A percentile compares a stretch with the other conserved stretches of the same genome.
Conservation (phyloP, 108 stramenopile species). For the Cyclostephanos tholiformis region DNA sequence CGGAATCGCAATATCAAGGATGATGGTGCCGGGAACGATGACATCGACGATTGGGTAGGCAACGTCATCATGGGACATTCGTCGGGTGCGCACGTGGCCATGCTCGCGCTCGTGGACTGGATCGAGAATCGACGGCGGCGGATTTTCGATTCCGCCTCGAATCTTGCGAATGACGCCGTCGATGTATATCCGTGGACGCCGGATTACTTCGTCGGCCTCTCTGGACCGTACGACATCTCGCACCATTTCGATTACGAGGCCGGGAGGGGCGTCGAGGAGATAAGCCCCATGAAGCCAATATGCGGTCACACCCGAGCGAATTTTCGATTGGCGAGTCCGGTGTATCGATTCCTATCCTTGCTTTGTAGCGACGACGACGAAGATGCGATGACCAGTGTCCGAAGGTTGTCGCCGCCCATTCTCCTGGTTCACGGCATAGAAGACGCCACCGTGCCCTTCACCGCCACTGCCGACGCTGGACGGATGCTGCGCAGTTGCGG, state of each 20-base stretch:
- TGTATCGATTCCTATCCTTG: constrained; percentile 43
- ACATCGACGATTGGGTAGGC: constrained; percentile 40
- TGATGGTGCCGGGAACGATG: not conserved
- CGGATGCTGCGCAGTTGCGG: constrained; percentile 60
- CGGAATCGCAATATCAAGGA: not conserved
- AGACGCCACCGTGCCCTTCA: constrained; percentile 82
- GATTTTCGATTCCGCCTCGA: not conserved
- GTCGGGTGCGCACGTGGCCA: constrained; percentile 78
- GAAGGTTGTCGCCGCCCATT: constrained; percentile 42
- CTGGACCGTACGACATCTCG: constrained; percentile 60
- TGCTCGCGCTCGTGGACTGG: constrained; percentile 60
- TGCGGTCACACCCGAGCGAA: constrained; percentile 60
- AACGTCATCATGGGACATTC: constrained; percentile 73
- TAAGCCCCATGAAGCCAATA: constrained; percentile 80
- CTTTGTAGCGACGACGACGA: constrained; percentile 10
- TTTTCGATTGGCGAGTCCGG: constrained; percentile 65
- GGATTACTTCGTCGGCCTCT: constrained; percentile 1
- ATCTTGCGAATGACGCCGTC: not conserved
- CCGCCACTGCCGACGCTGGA: constrained; percentile 73
- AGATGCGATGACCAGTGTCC: not conserved
- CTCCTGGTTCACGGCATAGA: constrained; percentile 83
- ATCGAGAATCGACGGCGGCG: constrained; percentile 16
- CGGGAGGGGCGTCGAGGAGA: constrained; percentile 80
- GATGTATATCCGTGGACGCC: not conserved
- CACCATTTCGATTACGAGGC: constrained; percentile 89